Evolutionary conservation across 257 asterid genomes (phyloP).

Genomic region (Euphrasia confusa): DNA sequence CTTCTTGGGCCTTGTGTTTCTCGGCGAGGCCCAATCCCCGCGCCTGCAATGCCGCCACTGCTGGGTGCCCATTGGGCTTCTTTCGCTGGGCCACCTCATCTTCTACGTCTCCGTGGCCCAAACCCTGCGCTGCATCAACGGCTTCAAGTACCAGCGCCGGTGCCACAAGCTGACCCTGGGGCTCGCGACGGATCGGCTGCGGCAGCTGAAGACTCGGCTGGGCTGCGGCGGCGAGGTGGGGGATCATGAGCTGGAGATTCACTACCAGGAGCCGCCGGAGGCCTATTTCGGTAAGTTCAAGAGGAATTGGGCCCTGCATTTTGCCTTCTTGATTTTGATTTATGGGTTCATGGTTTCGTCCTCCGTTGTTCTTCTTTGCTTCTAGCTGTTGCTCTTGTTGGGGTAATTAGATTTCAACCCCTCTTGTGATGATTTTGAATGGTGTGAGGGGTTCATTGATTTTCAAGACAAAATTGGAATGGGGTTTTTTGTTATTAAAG

Average conservation of each 20-base stretch:
- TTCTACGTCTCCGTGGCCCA: slow-evolving; percentile 91
- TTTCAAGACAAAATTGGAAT: too few relatives aligned
- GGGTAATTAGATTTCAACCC: not conserved
- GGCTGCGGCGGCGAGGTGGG: slow-evolving; percentile 44
- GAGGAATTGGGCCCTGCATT: slow-evolving; percentile 92
- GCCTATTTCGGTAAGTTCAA: slow-evolving; percentile 84
- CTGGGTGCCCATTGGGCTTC: slow-evolving; percentile 87
- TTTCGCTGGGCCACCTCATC: slow-evolving; percentile 71
- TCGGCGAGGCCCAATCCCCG: slow-evolving; percentile 49
- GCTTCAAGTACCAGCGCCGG: slow-evolving; percentile 92
- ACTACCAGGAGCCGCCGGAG: slow-evolving; percentile 94
- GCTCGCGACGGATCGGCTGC: slow-evolving; percentile 72
- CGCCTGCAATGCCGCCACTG: slow-evolving; percentile 83
- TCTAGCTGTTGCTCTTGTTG: slow-evolving; percentile 21
- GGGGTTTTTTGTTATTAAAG: too few relatives aligned
- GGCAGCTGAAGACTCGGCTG: slow-evolving; percentile 55
- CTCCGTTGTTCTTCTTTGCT: slow-evolving; percentile 83
- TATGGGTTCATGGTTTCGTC: slow-evolving; percentile 85
- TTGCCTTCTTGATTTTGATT: slow-evolving; percentile 73
- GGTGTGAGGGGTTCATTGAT: too few relatives aligned
- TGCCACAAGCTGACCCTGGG: slow-evolving; percentile 94
- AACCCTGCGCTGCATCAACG: slow-evolving; percentile 88
- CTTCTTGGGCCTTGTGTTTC: slow-evolving; percentile 53
- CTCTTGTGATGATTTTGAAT: too few relatives aligned
- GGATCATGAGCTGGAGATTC: slow-evolving; percentile 68